Evolutionary conservation across 73 alveolate genomes (phyloP).

Genomic region (Stentor coeruleus): DNA sequence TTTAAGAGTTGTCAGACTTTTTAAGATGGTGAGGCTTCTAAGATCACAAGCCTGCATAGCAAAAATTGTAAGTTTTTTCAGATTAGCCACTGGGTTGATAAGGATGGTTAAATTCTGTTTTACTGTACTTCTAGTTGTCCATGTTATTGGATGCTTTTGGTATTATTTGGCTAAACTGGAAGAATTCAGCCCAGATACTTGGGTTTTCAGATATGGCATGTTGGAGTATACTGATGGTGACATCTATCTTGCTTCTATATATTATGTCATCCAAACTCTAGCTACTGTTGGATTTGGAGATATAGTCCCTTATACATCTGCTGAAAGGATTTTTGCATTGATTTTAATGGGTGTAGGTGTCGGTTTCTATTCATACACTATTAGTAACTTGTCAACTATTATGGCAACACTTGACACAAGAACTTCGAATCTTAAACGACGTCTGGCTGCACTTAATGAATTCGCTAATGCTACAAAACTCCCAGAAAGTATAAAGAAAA

Average conservation of each 20-base stretch:
- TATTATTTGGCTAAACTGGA: slow-evolving; percentile 42
- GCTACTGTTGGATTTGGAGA: slow-evolving; percentile 61
- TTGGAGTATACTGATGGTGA: not conserved
- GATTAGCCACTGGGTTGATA: not conserved
- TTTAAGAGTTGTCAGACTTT: slow-evolving; percentile 45
- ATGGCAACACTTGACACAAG: slow-evolving; percentile 32
- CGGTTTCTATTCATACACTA: slow-evolving; percentile 31
- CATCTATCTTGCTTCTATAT: slow-evolving; percentile 23
- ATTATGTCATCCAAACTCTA: slow-evolving; percentile 23
- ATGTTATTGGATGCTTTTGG: slow-evolving; percentile 50
- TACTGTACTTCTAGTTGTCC: slow-evolving; percentile 39
- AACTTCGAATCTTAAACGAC: slow-evolving; percentile 30
- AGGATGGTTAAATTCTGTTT: slow-evolving; percentile 39
- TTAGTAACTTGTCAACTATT: slow-evolving; percentile 28
- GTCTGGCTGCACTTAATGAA: slow-evolving; percentile 45
- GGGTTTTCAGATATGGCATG: slow-evolving; percentile 41
- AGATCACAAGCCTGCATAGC: slow-evolving; percentile 36
- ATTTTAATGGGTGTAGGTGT: slow-evolving; percentile 30
- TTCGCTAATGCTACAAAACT: slow-evolving; percentile 51
- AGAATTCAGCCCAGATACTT: slow-evolving; percentile 45
- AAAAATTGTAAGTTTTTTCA: not conserved
- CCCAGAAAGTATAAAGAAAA: slow-evolving; percentile 35
- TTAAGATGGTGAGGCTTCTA: slow-evolving; percentile 43
- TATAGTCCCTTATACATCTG: slow-evolving; percentile 36
- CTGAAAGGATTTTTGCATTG: slow-evolving; percentile 20